Base-by-base conservation (phyloP, 768 basidiomycete species). In the Collybia mongolica region DNA sequence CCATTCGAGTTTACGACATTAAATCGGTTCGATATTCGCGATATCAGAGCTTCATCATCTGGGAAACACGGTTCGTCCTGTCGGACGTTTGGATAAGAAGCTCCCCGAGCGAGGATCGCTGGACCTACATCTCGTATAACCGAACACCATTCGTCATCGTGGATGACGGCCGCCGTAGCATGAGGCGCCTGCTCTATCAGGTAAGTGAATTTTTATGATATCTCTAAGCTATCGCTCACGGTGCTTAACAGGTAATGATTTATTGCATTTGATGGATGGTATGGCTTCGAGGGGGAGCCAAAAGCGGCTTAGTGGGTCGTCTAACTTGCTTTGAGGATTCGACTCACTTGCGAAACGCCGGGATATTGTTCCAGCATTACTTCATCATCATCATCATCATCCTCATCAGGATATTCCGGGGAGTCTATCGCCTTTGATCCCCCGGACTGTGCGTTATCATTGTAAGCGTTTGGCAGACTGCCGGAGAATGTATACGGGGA, bases 131-230 rank as follows among this genome's bases (percentile, higher is more conserved):
- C 49, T 38, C 22, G 20, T 32, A 60, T 44, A 8, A 54, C 23
- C 5, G 52, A 46, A 39, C 39, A 17, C 55, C 53, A 61, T 36
- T 56, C 55, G 29, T 59, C 55, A 40, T 61, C 60, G 36, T 59
- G 55, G 22, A 54, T 44, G 12, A 61, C 29, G 19, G 54, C 56
- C 15, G 57, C 44, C 36, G 11, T 22, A 18, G 54, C 51, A 11
- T 60, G 38, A 2, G 53, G 51, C 2, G 39, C 44, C 51, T 54
- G 12, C 6, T 41, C 29, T 36, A 20, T 28, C 14, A 39, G 15
- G 15, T 12, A n/a, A 26, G 42, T 17, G 6, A 26, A 4, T 32
- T 11, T 40, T n/a, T 18, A 39, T 38, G 5, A 12, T 35, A 36
- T 17, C 41, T 11, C 15, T 26, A 26, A 42, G 18, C 15, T 28